Conservation (phyloP, 306 rosid species). For the Urtica urens region DNA sequence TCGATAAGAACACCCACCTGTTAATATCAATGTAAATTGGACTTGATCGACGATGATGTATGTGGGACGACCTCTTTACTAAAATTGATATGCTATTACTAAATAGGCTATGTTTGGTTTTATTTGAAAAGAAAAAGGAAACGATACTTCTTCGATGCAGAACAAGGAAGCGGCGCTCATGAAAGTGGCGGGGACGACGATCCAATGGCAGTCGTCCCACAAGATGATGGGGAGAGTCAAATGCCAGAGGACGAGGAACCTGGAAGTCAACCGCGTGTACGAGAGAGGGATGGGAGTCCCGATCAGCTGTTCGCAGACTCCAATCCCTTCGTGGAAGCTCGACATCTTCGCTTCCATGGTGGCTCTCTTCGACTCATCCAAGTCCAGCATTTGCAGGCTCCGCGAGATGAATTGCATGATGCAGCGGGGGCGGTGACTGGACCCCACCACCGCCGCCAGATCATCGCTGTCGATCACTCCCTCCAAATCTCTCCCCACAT, state of each 20-base stretch:
- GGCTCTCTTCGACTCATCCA: conserved; percentile 62
- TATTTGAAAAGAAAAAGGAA: background rate
- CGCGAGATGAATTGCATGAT: conserved; percentile 71
- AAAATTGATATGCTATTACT: no score
- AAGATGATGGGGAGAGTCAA: conserved; percentile 82
- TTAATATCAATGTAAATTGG: background rate
- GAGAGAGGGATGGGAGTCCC: conserved; percentile 92
- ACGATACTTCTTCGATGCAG: conserved; percentile 84
- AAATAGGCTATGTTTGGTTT: no score
- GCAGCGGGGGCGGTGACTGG: conserved; percentile 70
- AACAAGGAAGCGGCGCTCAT: conserved; percentile 86
- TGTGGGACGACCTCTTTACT: no score
- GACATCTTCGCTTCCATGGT: conserved; percentile 60
- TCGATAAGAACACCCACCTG: conserved; percentile 96
- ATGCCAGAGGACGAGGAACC: conserved; percentile 88
- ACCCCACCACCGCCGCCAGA: conserved; percentile 38
- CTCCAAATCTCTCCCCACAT: conserved; percentile 49
- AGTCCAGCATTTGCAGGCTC: conserved; percentile 46
- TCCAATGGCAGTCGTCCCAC: conserved; percentile 95
- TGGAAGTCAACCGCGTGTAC: conserved; percentile 86
- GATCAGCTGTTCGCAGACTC: conserved; percentile 71
- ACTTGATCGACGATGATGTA: background rate
- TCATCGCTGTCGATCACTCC: conserved; percentile 61
- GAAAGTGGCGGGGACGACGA: conserved; percentile 90
- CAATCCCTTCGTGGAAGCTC: conserved; percentile 80